Evolutionary conservation across 192 early-diverging fungal species (phyloP), one percentile per base, ranked within the genome.

Genomic region (Glomus cerebriforme): DNA sequence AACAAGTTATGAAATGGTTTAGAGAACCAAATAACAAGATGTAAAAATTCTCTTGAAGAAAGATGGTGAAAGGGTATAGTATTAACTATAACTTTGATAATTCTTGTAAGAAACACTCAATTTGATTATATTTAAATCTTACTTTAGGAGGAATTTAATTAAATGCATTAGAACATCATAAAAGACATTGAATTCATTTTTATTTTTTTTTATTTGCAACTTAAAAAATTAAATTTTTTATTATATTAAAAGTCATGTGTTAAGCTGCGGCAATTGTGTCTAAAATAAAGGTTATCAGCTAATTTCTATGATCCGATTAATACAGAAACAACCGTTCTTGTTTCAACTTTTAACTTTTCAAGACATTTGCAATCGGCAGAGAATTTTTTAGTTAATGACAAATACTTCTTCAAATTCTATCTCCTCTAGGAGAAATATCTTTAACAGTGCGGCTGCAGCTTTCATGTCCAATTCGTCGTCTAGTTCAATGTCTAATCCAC

Each of bases 351-450:
- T 43, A 43, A 39, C 37, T 39, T 39, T 8, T 1, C 7, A 39
- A 39, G 37, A 39, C 9, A 7, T 10, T 43, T 43, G 39, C 10
- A 10, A 12, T 43, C 39, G 39, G 1, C 39, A 10, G 7, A 39
- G 9, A 39, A 7, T 7, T 54, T 54, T 54, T 54, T 54, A 54
- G 27, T 64, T 64, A 64, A 59, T 35, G 67, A 69, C 67, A 34
- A 69, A 69, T 69, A 69, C 67, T n/a, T 69, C 67, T 69, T 69
- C 67, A n/a, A 37, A 22, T 69, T 69, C 67, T 34, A 35, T 31
- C 67, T 69, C 67, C 37, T 34, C 31, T 35, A 26, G 67, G 67
- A 69, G 67, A 69, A 69, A 37, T 69, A 17, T 27, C n/a, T 35
- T 69, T 0, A 69, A 69, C 19, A 69, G 37, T 69, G 37, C 31